Percentiles rank a stretch among this genome's conserved stretches.
Evolutionary conservation across 176 grass and related monocot species (phyloP).

Genomic region (Saccharum officinarum): DNA sequence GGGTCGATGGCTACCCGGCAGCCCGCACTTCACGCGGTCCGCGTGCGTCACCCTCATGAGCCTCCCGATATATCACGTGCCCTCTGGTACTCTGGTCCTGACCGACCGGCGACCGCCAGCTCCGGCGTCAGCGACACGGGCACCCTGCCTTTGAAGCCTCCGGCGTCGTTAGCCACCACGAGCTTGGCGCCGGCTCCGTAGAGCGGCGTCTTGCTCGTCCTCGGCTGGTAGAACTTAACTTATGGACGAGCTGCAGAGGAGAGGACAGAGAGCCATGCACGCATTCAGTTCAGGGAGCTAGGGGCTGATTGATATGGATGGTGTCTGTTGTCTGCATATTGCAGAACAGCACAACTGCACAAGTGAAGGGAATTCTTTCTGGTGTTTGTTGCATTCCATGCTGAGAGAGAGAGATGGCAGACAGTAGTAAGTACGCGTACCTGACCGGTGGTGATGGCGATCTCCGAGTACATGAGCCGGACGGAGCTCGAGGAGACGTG

Average conservation of each 20-base stretch:
- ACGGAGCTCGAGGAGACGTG: constrained; percentile 65
- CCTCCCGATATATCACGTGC: constrained; percentile 62
- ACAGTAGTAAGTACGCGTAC: too few relatives aligned
- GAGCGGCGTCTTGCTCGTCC: constrained; percentile 52
- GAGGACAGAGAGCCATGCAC: too few relatives aligned
- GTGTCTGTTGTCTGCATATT: background rate
- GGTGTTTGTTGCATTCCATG: too few relatives aligned
- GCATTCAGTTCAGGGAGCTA: background rate
- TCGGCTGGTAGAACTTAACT: too few relatives aligned
- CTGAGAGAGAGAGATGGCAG: too few relatives aligned
- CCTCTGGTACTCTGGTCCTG: constrained; percentile 35
- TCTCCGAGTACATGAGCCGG: constrained; percentile 64
- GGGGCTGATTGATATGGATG: too few relatives aligned
- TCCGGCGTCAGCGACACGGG: constrained; percentile 65
- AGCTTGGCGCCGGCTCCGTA: constrained; percentile 80
- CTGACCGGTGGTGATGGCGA: constrained; percentile 71
- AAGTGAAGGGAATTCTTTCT: too few relatives aligned
- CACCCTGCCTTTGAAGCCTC: constrained; percentile 30
- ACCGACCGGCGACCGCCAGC: constrained; percentile 24
- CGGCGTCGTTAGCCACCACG: constrained; percentile 29
- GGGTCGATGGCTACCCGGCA: constrained; percentile 54
- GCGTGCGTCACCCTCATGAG: constrained; percentile 76
- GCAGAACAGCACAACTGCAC: too few relatives aligned
- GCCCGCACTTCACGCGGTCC: constrained; percentile 15
- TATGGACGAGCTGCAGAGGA: too few relatives aligned